Base-by-base conservation (phyloP, 441 rosid species). In the Jatropha podagrica region DNA sequence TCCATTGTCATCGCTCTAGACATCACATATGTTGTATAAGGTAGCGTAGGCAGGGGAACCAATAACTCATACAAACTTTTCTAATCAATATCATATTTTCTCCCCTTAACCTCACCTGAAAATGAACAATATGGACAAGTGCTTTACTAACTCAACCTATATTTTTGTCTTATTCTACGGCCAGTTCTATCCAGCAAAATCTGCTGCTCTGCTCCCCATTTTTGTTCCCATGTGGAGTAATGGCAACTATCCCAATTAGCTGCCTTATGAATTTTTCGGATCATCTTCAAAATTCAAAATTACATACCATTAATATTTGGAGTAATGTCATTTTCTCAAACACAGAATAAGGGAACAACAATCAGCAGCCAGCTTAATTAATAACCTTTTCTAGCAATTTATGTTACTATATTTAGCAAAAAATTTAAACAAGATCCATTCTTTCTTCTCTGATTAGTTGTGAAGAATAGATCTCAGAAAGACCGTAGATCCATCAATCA, bases 121-220 rank as follows among this genome's bases (percentile, higher is more conserved):
- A 58, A 26, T 59, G 38, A 15, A 23, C 38, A 26, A n/a, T 10
- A 7, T 8, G 12, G n/a, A 56, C n/a, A 13, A 48, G 52, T 15
- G 3, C 14, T 48, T 48, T 48, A 13, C 0, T 48, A 12, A 15
- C 3, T 48, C 32, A 15, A 10, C 52, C 41, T 7, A 13, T 56
- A 18, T 11, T 56, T 70, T 40, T 69, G 17, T 54, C 40, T 56
- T 71, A 20, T 55, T 5, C 10, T 56, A 13, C 52, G 65, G 23
- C 64, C 9, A 68, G 20, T 41, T 55, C 27, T 37, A 69, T 80
- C 71, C 60, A 44, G 58, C 26, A 56, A 77, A 65, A 32, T 32
- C 32, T 32, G 32, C 32, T 32, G 2, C 32, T 40, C 59, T 55
- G 7, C 11, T 73, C 10, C 69, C 51, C 32, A 61, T 20, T 51